These are phyloP conservation scores for Cryptosporidium meleagridis DNA, from an alignment of 169 alveolate species.

Conservation along the genomic window DNA sequence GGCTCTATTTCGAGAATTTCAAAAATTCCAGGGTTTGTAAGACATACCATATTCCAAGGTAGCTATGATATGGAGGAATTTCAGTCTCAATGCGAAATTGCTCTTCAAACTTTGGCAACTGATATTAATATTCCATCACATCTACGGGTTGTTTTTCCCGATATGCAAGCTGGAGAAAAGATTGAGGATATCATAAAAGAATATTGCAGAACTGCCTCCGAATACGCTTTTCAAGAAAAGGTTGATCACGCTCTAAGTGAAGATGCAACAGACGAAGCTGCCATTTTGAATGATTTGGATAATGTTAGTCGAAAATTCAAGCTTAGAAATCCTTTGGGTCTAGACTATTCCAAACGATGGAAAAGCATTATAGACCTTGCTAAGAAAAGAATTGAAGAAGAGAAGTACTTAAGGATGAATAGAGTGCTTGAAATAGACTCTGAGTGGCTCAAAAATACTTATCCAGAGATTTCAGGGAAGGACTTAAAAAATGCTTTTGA, in stretches of 20 bases:
- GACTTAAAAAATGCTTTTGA: constrained; percentile 63
- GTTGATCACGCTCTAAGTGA: constrained; percentile 31
- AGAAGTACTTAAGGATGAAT: constrained; percentile 49
- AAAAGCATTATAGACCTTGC: constrained; percentile 58
- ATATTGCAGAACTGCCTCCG: constrained; percentile 47
- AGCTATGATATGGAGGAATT: constrained; percentile 64
- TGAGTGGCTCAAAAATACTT: constrained; percentile 20
- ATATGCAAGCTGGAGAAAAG: background rate
- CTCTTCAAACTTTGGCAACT: constrained; percentile 24
- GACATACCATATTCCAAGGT: constrained; percentile 64
- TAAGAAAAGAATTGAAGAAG: constrained; percentile 49
- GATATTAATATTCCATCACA: constrained; percentile 55
- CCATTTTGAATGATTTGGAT: constrained; percentile 45
- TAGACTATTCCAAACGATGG: constrained; percentile 55
- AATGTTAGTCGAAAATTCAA: constrained; percentile 26
- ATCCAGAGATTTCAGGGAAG: constrained; percentile 48
- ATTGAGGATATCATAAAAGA: constrained; percentile 33
- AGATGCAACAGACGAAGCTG: constrained; percentile 24
- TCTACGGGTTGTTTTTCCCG: constrained; percentile 37
- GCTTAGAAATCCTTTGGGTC: constrained; percentile 56
- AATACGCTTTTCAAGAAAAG: constrained; percentile 37
- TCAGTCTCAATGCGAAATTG: constrained; percentile 44
- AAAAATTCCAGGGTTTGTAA: constrained; percentile 51
- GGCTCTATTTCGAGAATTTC: constrained; percentile 44
- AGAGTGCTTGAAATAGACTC: constrained; percentile 56